Conservation (phyloP, 345 rosid genomes). For the Sonneratia caseolaris region DNA sequence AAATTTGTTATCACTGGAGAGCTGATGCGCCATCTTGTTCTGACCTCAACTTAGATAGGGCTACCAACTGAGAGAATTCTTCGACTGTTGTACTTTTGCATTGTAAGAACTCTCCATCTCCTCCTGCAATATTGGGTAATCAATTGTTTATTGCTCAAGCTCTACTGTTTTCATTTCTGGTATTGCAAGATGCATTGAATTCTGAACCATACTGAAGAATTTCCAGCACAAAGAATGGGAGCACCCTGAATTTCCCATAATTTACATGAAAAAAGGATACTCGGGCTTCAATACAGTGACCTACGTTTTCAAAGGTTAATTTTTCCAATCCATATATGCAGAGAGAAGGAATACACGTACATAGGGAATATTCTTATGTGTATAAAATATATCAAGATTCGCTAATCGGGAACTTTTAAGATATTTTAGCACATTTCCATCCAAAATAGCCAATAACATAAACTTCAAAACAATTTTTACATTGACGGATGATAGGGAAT, state of each 20-base stretch:
- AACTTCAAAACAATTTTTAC: background rate
- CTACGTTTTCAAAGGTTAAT: too few species aligned
- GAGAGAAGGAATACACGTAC: too few species aligned
- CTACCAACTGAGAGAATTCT: conserved; percentile 60
- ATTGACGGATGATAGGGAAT: background rate
- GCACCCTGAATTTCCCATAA: background rate
- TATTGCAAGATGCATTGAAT: background rate
- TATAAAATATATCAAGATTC: too few species aligned
- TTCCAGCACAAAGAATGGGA: background rate
- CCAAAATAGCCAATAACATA: too few species aligned
- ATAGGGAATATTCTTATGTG: too few species aligned
- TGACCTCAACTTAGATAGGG: background rate
- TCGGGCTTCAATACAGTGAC: background rate
- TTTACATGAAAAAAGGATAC: background rate
- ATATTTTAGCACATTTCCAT: too few species aligned
- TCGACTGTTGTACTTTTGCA: conserved; percentile 44
- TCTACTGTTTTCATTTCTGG: background rate
- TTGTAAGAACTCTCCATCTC: conserved; percentile 56
- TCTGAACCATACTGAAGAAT: background rate
- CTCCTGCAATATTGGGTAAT: conserved; percentile 37
- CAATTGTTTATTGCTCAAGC: background rate
- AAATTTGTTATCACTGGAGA: background rate
- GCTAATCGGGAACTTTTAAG: too few species aligned
- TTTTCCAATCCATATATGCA: too few species aligned
- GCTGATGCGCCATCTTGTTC: background rate